Evolutionary conservation across 148 eudicot genomes (phyloP).

Genomic region (Chenopodium berlandieri): DNA sequence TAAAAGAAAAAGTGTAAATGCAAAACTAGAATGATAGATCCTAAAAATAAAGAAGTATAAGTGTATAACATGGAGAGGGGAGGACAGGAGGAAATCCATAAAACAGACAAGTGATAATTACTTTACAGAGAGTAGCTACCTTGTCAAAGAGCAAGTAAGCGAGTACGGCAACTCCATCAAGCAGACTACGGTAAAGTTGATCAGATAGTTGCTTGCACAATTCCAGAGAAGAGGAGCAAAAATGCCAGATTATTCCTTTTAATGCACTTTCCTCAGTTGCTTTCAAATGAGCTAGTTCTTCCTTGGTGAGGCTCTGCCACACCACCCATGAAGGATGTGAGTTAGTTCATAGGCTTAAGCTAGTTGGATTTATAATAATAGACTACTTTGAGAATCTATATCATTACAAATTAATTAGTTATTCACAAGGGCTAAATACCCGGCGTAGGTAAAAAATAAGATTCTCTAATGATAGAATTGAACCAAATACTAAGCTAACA

Average conservation of each 20-base stretch:
- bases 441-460: too few relatives aligned
- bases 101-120: not conserved
- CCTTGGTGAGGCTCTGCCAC: not conserved
- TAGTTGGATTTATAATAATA: too few relatives aligned
- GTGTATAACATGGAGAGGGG: not conserved
- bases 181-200: not conserved
- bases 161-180: not conserved
- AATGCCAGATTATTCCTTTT: not conserved
- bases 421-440: too few relatives aligned
- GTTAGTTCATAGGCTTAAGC: not conserved
- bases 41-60: not conserved
- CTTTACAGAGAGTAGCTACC: not conserved
- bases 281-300: not conserved
- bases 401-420: too few relatives aligned
- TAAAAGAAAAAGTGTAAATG: too few relatives aligned
- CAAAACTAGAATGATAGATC: not conserved
- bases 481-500: too few relatives aligned
- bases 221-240: not conserved
- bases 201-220: constrained; percentile 2
- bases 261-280: not conserved
- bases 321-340: not conserved
- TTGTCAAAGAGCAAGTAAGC: constrained; percentile 3
- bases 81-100: not conserved
- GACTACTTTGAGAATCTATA: too few relatives aligned
- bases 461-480: too few relatives aligned